These are phyloP conservation scores for Brasilioporus rufonigricans DNA, from an alignment of 768 basidiomycete genomes.

Conservation along the genomic window DNA sequence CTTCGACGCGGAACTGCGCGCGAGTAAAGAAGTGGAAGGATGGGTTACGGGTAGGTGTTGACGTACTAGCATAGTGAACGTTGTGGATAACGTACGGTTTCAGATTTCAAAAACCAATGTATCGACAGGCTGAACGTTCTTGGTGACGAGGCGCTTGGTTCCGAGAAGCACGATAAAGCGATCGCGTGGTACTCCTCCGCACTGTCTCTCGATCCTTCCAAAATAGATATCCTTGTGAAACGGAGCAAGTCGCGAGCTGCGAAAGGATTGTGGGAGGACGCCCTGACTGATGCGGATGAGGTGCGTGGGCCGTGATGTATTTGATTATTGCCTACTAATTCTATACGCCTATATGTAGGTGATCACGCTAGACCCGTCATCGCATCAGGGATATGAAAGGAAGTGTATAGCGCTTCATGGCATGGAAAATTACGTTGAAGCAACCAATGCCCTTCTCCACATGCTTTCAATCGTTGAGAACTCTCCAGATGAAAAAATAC, in stretches of 20 bases:
- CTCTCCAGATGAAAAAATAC: no score
- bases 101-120: not conserved
- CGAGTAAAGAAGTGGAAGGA: not conserved
- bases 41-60: not conserved
- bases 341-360: not conserved
- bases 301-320: not conserved
- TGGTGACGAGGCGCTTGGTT: not conserved
- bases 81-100: not conserved
- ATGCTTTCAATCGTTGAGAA: no score
- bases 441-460: not conserved
- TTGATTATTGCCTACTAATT: no score
- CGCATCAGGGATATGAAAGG: not conserved
- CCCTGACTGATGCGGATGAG: not conserved
- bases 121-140: not conserved
- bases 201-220: not conserved
- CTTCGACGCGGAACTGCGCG: not conserved
- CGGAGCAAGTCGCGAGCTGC: not conserved
- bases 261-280: not conserved
- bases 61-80: no score
- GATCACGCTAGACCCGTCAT: not conserved
- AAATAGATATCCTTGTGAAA: not conserved
- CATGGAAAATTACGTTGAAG: not conserved
- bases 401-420: not conserved
- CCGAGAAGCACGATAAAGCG: not conserved
- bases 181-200: constrained; percentile 6